phyloP scores from a whole-genome alignment of 2,329 filamentous ascomycete species.

The Macrophomina tecta region DNA sequence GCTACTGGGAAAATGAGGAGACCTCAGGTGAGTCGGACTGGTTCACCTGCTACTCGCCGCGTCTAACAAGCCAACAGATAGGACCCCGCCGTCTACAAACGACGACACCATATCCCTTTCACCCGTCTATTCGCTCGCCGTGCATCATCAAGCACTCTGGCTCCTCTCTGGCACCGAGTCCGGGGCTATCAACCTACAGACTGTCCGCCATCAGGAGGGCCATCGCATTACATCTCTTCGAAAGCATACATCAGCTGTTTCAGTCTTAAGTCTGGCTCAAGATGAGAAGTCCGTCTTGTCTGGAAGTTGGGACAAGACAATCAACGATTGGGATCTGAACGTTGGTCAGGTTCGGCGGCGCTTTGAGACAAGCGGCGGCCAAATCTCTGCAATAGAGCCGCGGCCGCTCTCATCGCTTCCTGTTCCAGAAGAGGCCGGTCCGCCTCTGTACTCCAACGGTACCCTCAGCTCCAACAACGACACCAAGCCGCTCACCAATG shows the following conservation, averaged over 20 bases:
- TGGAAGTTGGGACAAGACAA: slow-evolving; percentile 94
- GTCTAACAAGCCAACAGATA: slow-evolving; percentile 32
- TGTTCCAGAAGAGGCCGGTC: slow-evolving; percentile 76
- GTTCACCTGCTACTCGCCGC: neutral
- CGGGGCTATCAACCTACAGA: slow-evolving; percentile 90
- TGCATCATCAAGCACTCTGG: slow-evolving; percentile 90
- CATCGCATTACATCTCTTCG: slow-evolving; percentile 83
- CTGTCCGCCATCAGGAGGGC: slow-evolving; percentile 91
- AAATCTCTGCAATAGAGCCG: slow-evolving; percentile 88
- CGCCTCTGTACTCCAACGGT: slow-evolving; percentile 57
- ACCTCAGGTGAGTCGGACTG: slow-evolving; percentile 50
- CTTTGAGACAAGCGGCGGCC: slow-evolving; percentile 78
- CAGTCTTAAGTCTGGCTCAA: slow-evolving; percentile 78
- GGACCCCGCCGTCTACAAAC: slow-evolving; percentile 39
- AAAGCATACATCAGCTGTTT: slow-evolving; percentile 89
- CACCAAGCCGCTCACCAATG: slow-evolving; percentile 63
- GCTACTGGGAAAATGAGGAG: slow-evolving; percentile 99
- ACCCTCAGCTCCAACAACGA: slow-evolving; percentile 80
- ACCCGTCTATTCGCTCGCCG: slow-evolving; percentile 91
- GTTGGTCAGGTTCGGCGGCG: slow-evolving; percentile 76
- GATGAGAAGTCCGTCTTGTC: slow-evolving; percentile 89
- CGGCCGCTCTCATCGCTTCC: slow-evolving; percentile 77
- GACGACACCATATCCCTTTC: slow-evolving; percentile 71
- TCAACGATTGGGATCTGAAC: slow-evolving; percentile 94
- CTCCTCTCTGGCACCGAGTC: slow-evolving; percentile 88